These are phyloP conservation scores for Ophiorrhiza pumila DNA, from an alignment of 257 asterid genomes.

Conservation along the genomic window DNA sequence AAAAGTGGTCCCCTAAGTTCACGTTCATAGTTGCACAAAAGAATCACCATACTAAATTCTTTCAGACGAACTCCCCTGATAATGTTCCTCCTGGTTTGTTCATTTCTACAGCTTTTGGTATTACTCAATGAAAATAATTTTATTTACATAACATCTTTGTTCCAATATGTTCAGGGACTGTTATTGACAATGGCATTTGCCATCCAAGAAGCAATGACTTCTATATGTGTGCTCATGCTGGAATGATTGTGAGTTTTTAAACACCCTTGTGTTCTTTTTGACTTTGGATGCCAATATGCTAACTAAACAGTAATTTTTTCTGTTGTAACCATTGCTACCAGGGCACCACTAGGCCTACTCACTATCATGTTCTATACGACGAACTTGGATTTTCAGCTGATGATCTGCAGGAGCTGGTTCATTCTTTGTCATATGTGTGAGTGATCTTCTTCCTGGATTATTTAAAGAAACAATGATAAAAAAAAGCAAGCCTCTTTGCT, in stretches of 20 bases:
- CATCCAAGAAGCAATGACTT: slow-evolving; percentile 60
- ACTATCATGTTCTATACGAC: slow-evolving; percentile 67
- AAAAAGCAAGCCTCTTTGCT: neutral
- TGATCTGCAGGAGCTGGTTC: slow-evolving; percentile 69
- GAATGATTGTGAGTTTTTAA: slow-evolving; percentile 55
- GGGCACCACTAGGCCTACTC: slow-evolving; percentile 81
- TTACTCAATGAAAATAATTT: neutral
- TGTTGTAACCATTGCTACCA: too few species aligned
- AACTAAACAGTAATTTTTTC: neutral
- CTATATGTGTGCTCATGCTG: slow-evolving; percentile 81
- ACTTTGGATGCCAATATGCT: too few species aligned
- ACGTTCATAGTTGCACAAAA: slow-evolving; percentile 60
- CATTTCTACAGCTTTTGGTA: slow-evolving; percentile 1
- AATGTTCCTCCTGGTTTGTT: slow-evolving; percentile 68
- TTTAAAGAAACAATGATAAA: neutral
- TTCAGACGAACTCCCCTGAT: slow-evolving; percentile 39
- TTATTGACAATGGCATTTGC: slow-evolving; percentile 58
- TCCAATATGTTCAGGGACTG: slow-evolving; percentile 47
- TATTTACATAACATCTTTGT: neutral
- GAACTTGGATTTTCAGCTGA: slow-evolving; percentile 70
- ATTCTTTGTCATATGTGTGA: slow-evolving; percentile 70
- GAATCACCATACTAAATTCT: slow-evolving; percentile 72
- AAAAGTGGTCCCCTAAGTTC: slow-evolving; percentile 57
- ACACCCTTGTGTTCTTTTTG: neutral
- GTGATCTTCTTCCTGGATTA: slow-evolving; percentile 10